These are phyloP conservation scores for Plasmodium coatneyi DNA, from an alignment of 169 alveolate genomes.

Conservation along the genomic window DNA sequence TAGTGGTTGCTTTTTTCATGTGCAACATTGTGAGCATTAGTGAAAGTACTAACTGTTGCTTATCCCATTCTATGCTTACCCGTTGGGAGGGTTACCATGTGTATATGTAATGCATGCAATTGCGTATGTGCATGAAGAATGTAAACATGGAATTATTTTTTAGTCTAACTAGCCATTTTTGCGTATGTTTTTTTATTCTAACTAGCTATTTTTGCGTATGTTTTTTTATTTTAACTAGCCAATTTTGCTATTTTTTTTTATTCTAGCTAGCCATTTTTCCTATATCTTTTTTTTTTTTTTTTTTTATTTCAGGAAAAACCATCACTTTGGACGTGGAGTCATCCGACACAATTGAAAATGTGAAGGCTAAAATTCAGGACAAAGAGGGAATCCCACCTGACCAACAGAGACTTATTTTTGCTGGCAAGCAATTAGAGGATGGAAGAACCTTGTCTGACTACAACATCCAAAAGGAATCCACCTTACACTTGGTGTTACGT, in stretches of 20 bases:
- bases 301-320: conserved; percentile 86
- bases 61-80: background rate
- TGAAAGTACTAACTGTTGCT: background rate
- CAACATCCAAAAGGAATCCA: too few relatives aligned
- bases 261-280: conserved; percentile 22
- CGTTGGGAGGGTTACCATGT: background rate
- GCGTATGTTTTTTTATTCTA: background rate
- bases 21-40: background rate
- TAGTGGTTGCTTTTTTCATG: background rate
- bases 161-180: background rate
- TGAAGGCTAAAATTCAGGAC: conserved; percentile 97
- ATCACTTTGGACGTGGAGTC: conserved; percentile 96
- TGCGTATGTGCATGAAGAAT: background rate
- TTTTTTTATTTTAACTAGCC: too few relatives aligned
- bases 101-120: background rate
- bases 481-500: too few relatives aligned
- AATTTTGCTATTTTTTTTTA: too few relatives aligned
- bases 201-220: background rate
- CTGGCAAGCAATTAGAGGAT: conserved; percentile 88
- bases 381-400: conserved; percentile 99
- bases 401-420: conserved; percentile 98
- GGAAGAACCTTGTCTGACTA: too few relatives aligned
- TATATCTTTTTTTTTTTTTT: background rate
- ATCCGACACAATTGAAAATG: conserved; percentile 97
- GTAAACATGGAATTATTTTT: background rate